Conservation (phyloP, 352 stramenopile genomes). For the Pythium chondricola region DNA sequence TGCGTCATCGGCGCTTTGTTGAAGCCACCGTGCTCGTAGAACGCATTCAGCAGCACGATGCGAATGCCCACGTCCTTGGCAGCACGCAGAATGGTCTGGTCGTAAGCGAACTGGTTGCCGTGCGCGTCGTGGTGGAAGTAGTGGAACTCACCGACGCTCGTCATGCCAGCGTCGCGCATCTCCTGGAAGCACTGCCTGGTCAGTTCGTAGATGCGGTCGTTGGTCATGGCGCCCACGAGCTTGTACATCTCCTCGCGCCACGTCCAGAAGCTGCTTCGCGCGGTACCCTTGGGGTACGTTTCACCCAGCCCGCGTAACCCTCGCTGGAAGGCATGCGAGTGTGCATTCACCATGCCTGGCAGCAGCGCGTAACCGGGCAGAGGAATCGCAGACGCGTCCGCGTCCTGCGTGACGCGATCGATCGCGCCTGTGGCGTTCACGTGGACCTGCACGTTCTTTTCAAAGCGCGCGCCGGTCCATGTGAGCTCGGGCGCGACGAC, state of each 20-base stretch:
- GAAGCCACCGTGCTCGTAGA: slow-evolving; percentile 70
- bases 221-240: slow-evolving; percentile 58
- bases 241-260: slow-evolving; percentile 84
- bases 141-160: slow-evolving; percentile 73
- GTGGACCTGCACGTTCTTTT: slow-evolving; percentile 41
- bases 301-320: slow-evolving; percentile 65
- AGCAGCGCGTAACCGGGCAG: slow-evolving; percentile 47
- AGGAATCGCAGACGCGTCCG: slow-evolving; percentile 7
- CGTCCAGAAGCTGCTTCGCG: slow-evolving; percentile 69
- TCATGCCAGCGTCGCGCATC: slow-evolving; percentile 73
- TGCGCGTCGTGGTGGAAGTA: slow-evolving; percentile 72
- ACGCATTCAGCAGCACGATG: slow-evolving; percentile 70
- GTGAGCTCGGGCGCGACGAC: slow-evolving; percentile 59
- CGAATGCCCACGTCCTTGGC: slow-evolving; percentile 61
- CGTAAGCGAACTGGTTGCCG: slow-evolving; percentile 53
- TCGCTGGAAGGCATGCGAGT: slow-evolving; percentile 76
- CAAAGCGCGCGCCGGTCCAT: slow-evolving; percentile 53
- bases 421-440: slow-evolving; percentile 47
- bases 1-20: slow-evolving; percentile 48
- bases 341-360: slow-evolving; percentile 74
- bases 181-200: slow-evolving; percentile 74
- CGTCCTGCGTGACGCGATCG: slow-evolving; percentile 19
- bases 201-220: slow-evolving; percentile 55
- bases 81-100: slow-evolving; percentile 58
- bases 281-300: slow-evolving; percentile 47